Evolutionary conservation across 352 stramenopile species (phyloP).

Genomic region (Phytophthora ramorum): DNA sequence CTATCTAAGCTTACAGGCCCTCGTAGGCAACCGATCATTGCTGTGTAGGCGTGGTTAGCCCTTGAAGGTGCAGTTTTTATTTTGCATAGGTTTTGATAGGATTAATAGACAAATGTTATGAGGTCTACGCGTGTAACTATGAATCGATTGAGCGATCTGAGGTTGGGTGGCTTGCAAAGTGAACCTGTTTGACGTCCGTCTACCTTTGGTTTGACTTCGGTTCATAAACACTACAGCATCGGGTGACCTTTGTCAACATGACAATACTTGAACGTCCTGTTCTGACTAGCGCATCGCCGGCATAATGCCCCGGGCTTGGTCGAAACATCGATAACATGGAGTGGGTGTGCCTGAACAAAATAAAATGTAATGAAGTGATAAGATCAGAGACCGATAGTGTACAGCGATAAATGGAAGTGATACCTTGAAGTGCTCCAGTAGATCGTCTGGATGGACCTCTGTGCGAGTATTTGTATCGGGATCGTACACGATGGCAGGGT

Average conservation of each 20-base stretch:
- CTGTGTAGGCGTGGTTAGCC: slow-evolving; percentile 42
- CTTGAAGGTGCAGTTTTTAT: slow-evolving; percentile 22
- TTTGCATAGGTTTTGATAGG: slow-evolving; percentile 28
- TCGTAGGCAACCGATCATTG: slow-evolving; percentile 48
- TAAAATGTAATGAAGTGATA: too few relatives aligned
- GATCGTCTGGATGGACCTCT: slow-evolving; percentile 51
- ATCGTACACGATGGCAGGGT: slow-evolving; percentile 63
- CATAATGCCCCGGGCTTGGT: slow-evolving; percentile 54
- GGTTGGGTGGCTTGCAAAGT: background rate
- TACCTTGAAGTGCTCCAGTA: slow-evolving; percentile 69
- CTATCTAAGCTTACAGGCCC: slow-evolving; percentile 44
- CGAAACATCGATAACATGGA: slow-evolving; percentile 79
- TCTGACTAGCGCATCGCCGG: slow-evolving; percentile 39
- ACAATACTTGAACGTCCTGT: slow-evolving; percentile 67
- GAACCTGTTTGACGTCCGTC: background rate
- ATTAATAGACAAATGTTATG: slow-evolving; percentile 26
- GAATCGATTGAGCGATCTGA: slow-evolving; percentile 12
- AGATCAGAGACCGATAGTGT: background rate
- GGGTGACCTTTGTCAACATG: slow-evolving; percentile 79
- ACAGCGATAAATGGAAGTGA: background rate
- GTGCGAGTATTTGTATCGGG: slow-evolving; percentile 45
- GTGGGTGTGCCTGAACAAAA: slow-evolving; percentile 56
- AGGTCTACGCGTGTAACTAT: slow-evolving; percentile 19
- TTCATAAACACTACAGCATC: slow-evolving; percentile 54
- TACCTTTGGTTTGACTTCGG: background rate